Percentiles rank a stretch among this genome's conserved stretches.
phyloP scores from a whole-genome alignment of 169 alveolate species.

The Eimeria nieschulzi region DNA sequence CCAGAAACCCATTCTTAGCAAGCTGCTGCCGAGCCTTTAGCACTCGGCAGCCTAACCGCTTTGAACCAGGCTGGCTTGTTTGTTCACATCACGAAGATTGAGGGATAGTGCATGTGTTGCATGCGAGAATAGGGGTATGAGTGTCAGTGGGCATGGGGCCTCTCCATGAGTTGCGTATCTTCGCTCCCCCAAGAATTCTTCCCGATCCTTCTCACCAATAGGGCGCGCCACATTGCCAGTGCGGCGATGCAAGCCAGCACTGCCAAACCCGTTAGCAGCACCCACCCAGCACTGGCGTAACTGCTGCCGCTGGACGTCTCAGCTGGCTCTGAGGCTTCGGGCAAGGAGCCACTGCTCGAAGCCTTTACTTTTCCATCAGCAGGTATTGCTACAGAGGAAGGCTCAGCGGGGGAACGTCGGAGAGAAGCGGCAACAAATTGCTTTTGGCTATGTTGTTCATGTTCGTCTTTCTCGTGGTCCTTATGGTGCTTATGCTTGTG shows the following conservation, averaged over 20 bases:
- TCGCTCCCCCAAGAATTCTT: not conserved
- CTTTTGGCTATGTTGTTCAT: not conserved
- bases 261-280: not conserved
- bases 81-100: too few relatives aligned
- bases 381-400: not conserved
- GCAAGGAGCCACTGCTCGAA: not conserved
- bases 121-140: too few relatives aligned
- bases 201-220: not conserved
- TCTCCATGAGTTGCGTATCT: not conserved
- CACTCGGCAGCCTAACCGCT: too few relatives aligned
- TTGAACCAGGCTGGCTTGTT: too few relatives aligned
- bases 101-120: too few relatives aligned
- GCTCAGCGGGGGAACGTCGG: not conserved
- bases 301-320: slow-evolving; percentile 3
- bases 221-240: slow-evolving; percentile 20
- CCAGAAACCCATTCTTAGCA: too few relatives aligned
- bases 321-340: not conserved
- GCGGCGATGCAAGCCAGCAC: slow-evolving; percentile 19
- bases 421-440: not conserved
- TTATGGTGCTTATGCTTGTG: not conserved
- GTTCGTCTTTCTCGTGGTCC: not conserved
- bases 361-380: not conserved
- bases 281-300: not conserved
- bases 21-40: too few relatives aligned
- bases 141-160: slow-evolving; percentile 7